Evolutionary conservation across 176 grass and related monocot genomes (phyloP).

Genomic region (Carex littledalei): DNA sequence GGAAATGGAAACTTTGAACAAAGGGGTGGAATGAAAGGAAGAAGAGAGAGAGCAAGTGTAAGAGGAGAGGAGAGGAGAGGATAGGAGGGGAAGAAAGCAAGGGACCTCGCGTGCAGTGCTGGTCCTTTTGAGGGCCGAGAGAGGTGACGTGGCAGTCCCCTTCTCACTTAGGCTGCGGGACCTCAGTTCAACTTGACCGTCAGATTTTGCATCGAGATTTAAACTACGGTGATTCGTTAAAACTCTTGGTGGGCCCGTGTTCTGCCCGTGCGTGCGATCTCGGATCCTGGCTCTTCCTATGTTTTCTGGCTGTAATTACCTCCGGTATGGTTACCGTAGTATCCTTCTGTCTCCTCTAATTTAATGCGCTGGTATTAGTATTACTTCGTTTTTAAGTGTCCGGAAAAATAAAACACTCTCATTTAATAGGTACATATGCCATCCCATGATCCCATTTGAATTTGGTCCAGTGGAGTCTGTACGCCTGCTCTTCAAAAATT

Average conservation of each 20-base stretch:
- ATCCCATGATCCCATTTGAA: not conserved
- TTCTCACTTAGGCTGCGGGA: not conserved
- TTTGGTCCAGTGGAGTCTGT: constrained; percentile 1
- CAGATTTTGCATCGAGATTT: not conserved
- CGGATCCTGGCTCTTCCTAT: constrained; percentile 26
- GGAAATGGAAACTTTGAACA: not conserved
- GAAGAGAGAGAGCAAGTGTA: constrained; percentile 21
- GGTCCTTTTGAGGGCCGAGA: not conserved
- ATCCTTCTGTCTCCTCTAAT: not conserved
- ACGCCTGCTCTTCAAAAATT: not conserved
- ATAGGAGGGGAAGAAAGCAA: constrained; percentile 19
- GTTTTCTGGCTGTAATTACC: constrained; percentile 2
- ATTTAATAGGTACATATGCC: not conserved
- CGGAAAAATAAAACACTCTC: not conserved
- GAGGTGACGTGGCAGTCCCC: constrained; percentile 23
- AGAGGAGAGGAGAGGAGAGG: constrained; percentile 27
- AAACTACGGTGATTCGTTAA: not conserved
- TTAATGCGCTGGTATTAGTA: constrained; percentile 5
- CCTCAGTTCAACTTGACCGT: not conserved
- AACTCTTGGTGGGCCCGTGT: constrained; percentile 15
- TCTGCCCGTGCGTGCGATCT: constrained; percentile 16
- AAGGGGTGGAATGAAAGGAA: not conserved
- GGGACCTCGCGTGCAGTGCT: constrained; percentile 33
- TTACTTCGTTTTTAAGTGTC: not conserved
- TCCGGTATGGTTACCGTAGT: constrained; percentile 2